Evolutionary conservation across 257 asterid species (phyloP).

Genomic region (Anisodus tanguticus): DNA sequence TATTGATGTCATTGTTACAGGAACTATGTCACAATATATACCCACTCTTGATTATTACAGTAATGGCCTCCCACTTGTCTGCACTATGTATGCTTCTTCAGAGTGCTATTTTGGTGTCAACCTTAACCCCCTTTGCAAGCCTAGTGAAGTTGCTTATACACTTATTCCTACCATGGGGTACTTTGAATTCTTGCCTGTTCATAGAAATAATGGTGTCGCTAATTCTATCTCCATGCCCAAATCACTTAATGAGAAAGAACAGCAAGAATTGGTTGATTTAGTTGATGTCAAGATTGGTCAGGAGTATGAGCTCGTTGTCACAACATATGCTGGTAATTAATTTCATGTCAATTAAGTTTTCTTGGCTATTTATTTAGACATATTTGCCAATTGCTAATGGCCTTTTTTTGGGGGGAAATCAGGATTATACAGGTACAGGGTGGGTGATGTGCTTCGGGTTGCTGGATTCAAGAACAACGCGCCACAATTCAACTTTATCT

Average conservation of each 20-base stretch:
- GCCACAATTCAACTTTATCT: conserved; percentile 88
- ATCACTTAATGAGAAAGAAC: conserved; percentile 67
- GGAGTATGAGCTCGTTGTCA: conserved; percentile 91
- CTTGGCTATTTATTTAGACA: background rate
- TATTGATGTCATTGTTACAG: conserved; percentile 86
- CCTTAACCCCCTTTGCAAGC: conserved; percentile 80
- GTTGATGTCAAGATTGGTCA: conserved; percentile 78
- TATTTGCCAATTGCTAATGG: background rate
- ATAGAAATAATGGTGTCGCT: conserved; percentile 46
- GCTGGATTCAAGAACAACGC: conserved; percentile 95
- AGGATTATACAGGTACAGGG: conserved; percentile 86
- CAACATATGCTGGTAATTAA: conserved; percentile 78
- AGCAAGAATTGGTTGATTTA: conserved; percentile 65
- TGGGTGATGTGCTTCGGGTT: conserved; percentile 84
- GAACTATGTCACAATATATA: conserved; percentile 93
- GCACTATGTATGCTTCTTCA: conserved; percentile 94
- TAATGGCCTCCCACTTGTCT: conserved; percentile 79
- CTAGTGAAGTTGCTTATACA: conserved; percentile 78
- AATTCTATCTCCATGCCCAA: conserved; percentile 48
- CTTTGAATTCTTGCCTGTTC: conserved; percentile 79
- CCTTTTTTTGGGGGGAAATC: background rate
- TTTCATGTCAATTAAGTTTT: background rate
- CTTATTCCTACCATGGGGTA: conserved; percentile 86
- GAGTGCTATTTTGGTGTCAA: conserved; percentile 94
- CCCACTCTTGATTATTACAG: conserved; percentile 86